These are phyloP conservation scores for Bathelium albidoporum DNA, from an alignment of 495 filamentous ascomycete genomes.

Conservation along the genomic window DNA sequence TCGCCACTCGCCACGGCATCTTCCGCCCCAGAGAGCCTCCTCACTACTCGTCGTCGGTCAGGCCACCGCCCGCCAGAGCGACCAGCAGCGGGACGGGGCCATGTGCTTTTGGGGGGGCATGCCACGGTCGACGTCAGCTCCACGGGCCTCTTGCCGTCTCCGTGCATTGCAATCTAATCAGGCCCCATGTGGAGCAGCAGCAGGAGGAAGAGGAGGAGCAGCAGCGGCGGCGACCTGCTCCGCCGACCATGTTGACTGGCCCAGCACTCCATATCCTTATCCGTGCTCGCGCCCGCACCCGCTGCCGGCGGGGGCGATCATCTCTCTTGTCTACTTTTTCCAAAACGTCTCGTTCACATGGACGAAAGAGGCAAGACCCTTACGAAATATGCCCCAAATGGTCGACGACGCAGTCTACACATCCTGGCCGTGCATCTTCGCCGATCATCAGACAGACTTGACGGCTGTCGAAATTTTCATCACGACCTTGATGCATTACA, in stretches of 20 bases:
- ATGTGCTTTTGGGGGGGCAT: background rate
- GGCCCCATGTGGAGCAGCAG: too few species aligned
- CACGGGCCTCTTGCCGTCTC: background rate
- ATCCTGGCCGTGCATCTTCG: background rate
- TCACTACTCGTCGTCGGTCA: background rate
- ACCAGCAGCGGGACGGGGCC: background rate
- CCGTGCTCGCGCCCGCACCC: background rate
- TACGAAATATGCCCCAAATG: background rate
- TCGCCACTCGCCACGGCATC: background rate
- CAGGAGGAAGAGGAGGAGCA: background rate
- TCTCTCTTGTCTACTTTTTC: background rate
- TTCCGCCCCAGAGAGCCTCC: conserved; percentile 1
- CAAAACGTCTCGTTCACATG: background rate
- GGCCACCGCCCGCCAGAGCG: background rate
- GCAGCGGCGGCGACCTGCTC: background rate
- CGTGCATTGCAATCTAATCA: too few species aligned
- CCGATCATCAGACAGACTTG: background rate
- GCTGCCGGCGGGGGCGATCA: background rate
- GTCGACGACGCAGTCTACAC: background rate
- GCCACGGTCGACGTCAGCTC: background rate
- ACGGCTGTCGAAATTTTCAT: background rate
- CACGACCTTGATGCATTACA: background rate
- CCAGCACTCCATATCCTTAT: background rate
- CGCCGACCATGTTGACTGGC: background rate
- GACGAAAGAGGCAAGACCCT: background rate